These are phyloP conservation scores for Daedaleopsis sinensis DNA, from an alignment of 768 basidiomycete genomes.

Conservation along the genomic window DNA sequence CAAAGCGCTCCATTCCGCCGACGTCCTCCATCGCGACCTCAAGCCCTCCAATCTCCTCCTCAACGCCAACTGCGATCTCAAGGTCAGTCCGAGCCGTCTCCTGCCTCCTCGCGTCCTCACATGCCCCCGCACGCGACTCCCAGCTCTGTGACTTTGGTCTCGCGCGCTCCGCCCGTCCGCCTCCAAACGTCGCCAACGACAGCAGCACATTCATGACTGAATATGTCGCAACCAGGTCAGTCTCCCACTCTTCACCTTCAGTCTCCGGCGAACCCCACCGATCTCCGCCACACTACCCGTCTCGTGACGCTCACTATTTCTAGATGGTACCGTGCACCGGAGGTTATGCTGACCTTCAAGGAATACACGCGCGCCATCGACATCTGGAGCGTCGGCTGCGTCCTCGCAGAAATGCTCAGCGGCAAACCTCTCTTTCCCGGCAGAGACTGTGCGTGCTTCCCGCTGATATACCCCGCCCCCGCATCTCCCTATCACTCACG, in stretches of 20 bases:
- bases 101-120: background rate
- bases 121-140: background rate
- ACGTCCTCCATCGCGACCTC: constrained; percentile 93
- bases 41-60: constrained; percentile 95
- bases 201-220: constrained; percentile 87
- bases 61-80: constrained; percentile 96
- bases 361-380: constrained; percentile 91
- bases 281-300: background rate
- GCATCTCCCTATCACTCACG: constrained; percentile 1
- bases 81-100: constrained; percentile 49
- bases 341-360: constrained; percentile 98
- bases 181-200: constrained; percentile 72
- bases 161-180: constrained; percentile 76
- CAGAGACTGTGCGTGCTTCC: constrained; percentile 70
- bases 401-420: constrained; percentile 88
- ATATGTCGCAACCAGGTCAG: constrained; percentile 91
- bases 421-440: constrained; percentile 96
- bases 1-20: constrained; percentile 93
- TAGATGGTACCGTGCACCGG: constrained; percentile 97
- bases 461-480: constrained; percentile 3
- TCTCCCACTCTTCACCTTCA: constrained; percentile 17
- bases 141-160: constrained; percentile 89
- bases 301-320: constrained; percentile 3
- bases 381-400: constrained; percentile 86
- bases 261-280: background rate